phyloP scores from a whole-genome alignment of 2,329 filamentous ascomycete genomes.

The Cladophialophora immunda region DNA sequence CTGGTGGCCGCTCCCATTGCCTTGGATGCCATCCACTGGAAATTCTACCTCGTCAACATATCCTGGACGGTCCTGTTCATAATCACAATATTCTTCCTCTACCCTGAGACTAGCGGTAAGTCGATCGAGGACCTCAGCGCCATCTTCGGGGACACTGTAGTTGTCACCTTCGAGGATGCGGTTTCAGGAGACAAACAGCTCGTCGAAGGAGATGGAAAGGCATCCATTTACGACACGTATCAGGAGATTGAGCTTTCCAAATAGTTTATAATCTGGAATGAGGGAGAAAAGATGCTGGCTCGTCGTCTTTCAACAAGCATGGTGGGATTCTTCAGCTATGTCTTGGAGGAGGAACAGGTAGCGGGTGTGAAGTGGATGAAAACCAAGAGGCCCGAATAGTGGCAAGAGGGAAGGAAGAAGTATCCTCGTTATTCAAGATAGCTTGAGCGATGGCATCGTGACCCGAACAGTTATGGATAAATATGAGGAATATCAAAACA shows the following conservation, averaged over 20 bases:
- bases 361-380: background rate
- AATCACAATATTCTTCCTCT: slow-evolving; percentile 46
- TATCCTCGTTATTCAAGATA: background rate
- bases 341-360: background rate
- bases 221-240: background rate
- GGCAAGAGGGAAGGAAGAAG: background rate
- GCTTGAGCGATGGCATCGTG: background rate
- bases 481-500: background rate
- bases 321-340: background rate
- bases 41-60: slow-evolving; percentile 50
- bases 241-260: slow-evolving; percentile 2
- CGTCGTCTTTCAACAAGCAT: background rate
- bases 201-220: background rate
- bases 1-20: slow-evolving; percentile 46
- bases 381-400: background rate
- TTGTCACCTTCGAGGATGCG: slow-evolving; percentile 2
- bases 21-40: slow-evolving; percentile 45
- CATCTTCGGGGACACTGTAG: slow-evolving; percentile 44
- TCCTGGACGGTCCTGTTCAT: slow-evolving; percentile 43
- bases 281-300: background rate
- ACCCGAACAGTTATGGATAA: background rate
- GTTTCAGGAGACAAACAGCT: background rate
- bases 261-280: background rate
- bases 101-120: slow-evolving; percentile 47
- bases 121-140: slow-evolving; percentile 47